Evolutionary conservation across 2,329 filamentous ascomycete species (phyloP).

Genomic region (Sarocladium brachiariae): DNA sequence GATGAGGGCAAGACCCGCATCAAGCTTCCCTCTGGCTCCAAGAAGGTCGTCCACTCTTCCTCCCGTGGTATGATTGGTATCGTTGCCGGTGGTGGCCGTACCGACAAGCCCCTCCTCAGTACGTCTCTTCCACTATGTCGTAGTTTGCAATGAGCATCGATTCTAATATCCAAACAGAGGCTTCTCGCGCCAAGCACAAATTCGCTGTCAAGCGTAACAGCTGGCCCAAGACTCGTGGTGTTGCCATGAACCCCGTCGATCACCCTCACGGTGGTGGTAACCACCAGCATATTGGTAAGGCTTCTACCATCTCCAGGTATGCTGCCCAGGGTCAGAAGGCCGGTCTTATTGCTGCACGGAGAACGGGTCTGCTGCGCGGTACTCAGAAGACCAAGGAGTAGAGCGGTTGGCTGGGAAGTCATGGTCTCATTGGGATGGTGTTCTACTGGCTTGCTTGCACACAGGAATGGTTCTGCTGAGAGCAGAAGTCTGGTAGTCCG

Average conservation of each 20-base stretch:
- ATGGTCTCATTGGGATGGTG: slow-evolving; percentile 58
- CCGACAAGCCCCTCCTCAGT: slow-evolving; percentile 98
- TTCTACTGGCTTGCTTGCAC: slow-evolving; percentile 57
- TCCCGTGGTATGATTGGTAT: slow-evolving; percentile 99
- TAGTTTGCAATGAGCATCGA: neutral
- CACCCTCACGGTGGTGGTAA: slow-evolving; percentile 99
- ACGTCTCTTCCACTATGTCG: slow-evolving; percentile 29
- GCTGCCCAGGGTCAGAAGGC: slow-evolving; percentile 98
- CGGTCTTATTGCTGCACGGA: slow-evolving; percentile 98
- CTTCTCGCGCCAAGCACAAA: slow-evolving; percentile 99
- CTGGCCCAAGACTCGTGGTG: slow-evolving; percentile 99
- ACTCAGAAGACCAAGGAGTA: slow-evolving; percentile 99
- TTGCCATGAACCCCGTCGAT: slow-evolving; percentile 99
- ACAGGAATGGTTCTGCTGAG: slow-evolving; percentile 38
- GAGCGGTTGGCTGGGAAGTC: slow-evolving; percentile 35
- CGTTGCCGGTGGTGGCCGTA: slow-evolving; percentile 97
- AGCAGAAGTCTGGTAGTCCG: slow-evolving; percentile 41
- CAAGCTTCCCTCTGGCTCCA: slow-evolving; percentile 98
- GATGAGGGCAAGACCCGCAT: slow-evolving; percentile 99
- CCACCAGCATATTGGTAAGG: slow-evolving; percentile 99
- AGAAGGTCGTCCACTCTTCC: slow-evolving; percentile 94
- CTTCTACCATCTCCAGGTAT: slow-evolving; percentile 98
- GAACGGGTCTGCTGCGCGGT: slow-evolving; percentile 99
- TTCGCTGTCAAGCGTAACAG: slow-evolving; percentile 99
- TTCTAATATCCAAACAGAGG: slow-evolving; percentile 54